Base-by-base conservation (phyloP, 768 basidiomycete genomes). In the Glaciozyma antarctica region DNA sequence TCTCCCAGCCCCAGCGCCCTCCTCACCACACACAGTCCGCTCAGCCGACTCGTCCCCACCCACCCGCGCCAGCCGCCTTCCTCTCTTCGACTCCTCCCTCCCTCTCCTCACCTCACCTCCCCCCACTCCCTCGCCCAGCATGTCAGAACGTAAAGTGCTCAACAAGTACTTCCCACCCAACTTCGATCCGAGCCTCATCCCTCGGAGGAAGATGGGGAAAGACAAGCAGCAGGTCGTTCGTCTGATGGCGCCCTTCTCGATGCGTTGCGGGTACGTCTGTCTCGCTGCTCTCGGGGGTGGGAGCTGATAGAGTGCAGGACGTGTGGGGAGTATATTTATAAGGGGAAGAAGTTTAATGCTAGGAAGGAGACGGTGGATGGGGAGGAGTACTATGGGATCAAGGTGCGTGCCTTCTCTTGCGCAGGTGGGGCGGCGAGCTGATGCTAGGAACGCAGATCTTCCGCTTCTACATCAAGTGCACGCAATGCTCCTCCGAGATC, bases 271-370 rank as follows among this genome's bases (percentile, higher is more conserved):
- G 84, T 79, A 19, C 45, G 71, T 67, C 19, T 10, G 22, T 30
- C 10, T 51, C 17, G 48, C 21, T n/a, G 19, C 19, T 5, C 15
- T 19, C 21, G 30, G 5, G 30, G 38, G 21, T 22, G 49, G 34
- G 30, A 59, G 32, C 43, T 60, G 52, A 21, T 19, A 7, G 0
- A 0, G n/a, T 41, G 22, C 1, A 93, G 91, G 73, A 90, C 90
- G 5, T 99, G 95, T 73, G 95, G 93, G 56, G 95, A 99, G 78
- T 99, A 98, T 74, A 88, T 99, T 61, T 94, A 97, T 78, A 97
- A 99, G 77, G 95, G 95, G 55, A 99, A 99, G 81, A 99, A 99
- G 78, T 99, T 99, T 81, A 98, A 99, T 72, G 95, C 95, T 8
- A 83, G 94, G 57, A 98, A 99, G 76, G 95, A 99, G 79, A 98